Evolutionary conservation across 2,329 filamentous ascomycete genomes (phyloP).

Genomic region (Penicillium sp.): DNA sequence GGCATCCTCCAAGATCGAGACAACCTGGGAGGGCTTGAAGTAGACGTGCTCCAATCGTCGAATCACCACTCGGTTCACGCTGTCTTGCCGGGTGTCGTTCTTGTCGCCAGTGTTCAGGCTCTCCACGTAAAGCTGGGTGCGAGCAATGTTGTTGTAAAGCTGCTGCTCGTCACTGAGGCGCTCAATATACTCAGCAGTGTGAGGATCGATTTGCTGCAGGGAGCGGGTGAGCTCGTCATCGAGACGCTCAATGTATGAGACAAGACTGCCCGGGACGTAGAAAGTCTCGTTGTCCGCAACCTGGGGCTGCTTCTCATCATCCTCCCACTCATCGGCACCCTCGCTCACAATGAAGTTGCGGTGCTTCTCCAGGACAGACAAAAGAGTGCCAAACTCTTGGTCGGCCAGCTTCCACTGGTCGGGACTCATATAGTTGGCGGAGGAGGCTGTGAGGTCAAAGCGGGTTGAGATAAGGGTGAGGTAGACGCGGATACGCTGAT

Average conservation of each 20-base stretch:
- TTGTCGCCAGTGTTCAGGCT: constrained; percentile 65
- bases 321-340: constrained; percentile 95
- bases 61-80: constrained; percentile 88
- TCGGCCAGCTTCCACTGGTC: constrained; percentile 97
- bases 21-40: constrained; percentile 95
- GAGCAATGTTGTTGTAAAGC: constrained; percentile 89
- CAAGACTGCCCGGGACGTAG: constrained; percentile 90
- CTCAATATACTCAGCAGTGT: constrained; percentile 98
- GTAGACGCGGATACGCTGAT: constrained; percentile 90
- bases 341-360: constrained; percentile 82
- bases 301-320: constrained; percentile 87
- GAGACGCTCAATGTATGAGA: constrained; percentile 90
- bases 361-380: constrained; percentile 75
- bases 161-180: constrained; percentile 84
- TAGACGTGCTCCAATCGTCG: constrained; percentile 94
- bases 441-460: constrained; percentile 82
- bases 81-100: constrained; percentile 76
- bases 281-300: constrained; percentile 71
- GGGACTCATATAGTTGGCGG: constrained; percentile 75
- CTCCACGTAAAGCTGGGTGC: constrained; percentile 85
- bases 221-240: constrained; percentile 97
- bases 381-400: constrained; percentile 74
- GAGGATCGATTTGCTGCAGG: constrained; percentile 95
- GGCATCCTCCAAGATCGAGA: constrained; percentile 90
- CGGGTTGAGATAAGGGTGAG: constrained; percentile 88